Evolutionary conservation across 352 stramenopile genomes (phyloP).

Genomic region (Phytophthora sansomeana): DNA sequence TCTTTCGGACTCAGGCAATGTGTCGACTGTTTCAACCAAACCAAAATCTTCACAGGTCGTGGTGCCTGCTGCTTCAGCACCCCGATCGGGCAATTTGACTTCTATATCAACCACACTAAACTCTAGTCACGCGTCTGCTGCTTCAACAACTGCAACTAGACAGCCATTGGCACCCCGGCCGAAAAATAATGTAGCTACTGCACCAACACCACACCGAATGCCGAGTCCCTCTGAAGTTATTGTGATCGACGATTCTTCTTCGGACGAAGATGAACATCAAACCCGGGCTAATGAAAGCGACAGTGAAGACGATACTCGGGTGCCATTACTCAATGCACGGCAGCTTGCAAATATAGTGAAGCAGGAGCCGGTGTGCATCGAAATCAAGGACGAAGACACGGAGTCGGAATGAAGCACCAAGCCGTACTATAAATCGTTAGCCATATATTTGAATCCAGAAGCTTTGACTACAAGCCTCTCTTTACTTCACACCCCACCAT

Average conservation of each 20-base stretch:
- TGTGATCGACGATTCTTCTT: conserved; percentile 36
- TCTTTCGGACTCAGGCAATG: conserved; percentile 23
- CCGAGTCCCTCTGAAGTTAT: conserved; percentile 25
- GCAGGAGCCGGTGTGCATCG: conserved; percentile 20
- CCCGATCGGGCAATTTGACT: conserved; percentile 11
- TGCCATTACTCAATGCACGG: conserved; percentile 1
- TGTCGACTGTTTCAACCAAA: conserved; percentile 23
- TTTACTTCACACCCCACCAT: conserved; percentile 48
- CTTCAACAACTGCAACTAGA: neutral
- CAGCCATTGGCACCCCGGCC: neutral
- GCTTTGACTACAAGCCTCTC: neutral
- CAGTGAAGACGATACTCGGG: conserved; percentile 17
- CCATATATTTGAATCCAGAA: neutral
- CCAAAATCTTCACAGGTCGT: neutral
- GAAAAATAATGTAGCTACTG: neutral
- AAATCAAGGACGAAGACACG: conserved; percentile 34
- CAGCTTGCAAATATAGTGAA: neutral
- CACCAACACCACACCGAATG: neutral
- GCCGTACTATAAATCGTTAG: conserved; percentile 24
- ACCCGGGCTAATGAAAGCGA: conserved; percentile 1
- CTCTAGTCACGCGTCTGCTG: neutral
- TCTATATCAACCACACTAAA: conserved; percentile 17
- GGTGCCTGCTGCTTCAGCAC: neutral
- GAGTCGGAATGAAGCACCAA: conserved; percentile 25
- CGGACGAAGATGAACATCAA: conserved; percentile 23